Conservation (phyloP, 257 asterid genomes). For the Gardenia jasminoides region DNA sequence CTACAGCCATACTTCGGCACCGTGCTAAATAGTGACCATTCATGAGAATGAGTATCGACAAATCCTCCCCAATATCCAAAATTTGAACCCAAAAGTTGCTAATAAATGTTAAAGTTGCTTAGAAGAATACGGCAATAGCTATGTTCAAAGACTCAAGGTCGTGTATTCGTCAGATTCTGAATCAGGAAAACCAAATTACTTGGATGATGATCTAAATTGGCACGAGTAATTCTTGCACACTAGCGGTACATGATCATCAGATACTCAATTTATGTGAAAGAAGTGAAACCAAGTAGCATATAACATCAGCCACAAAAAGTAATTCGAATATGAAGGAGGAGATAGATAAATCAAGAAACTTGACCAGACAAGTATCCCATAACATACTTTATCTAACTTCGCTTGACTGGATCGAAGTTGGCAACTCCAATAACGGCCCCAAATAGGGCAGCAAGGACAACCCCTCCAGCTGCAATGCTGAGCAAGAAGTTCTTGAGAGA, state of each 20-base stretch:
- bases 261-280: neutral
- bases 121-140: no score
- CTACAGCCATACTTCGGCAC: no score
- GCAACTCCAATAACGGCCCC: conserved; percentile 50
- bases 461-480: conserved; percentile 50
- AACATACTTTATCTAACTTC: conserved; percentile 18
- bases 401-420: conserved; percentile 54
- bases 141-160: no score
- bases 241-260: neutral
- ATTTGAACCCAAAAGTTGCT: no score
- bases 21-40: no score
- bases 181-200: no score
- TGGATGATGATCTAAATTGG: no score
- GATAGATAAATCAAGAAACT: neutral
- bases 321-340: neutral
- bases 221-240: no score
- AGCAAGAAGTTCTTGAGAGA: conserved; percentile 60
- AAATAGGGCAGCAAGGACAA: conserved; percentile 36
- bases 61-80: no score
- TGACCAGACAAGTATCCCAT: neutral
- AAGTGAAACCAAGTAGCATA: conserved; percentile 7
- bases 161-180: no score
- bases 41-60: no score
- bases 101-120: no score
- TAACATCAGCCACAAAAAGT: neutral